Conservation (phyloP, 257 asterid species). For the Haberlea rhodopensis region DNA sequence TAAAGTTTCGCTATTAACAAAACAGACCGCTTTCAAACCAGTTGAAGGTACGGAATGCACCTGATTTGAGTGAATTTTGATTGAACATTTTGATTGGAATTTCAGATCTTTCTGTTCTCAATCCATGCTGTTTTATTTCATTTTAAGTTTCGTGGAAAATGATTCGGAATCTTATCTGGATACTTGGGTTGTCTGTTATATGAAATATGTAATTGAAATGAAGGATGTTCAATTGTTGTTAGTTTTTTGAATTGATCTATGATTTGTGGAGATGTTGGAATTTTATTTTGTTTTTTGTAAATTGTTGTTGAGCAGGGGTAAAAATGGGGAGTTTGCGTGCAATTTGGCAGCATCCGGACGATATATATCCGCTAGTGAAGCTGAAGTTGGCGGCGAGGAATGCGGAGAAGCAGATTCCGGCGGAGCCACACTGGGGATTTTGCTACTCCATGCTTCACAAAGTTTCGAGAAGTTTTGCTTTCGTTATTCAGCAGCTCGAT, state of each 20-base stretch:
- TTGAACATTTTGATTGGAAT: not conserved
- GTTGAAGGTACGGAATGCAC: conserved; percentile 20
- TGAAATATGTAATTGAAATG: not conserved
- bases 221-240: not conserved
- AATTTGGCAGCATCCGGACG: conserved; percentile 81
- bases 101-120: not conserved
- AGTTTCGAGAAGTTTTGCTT: conserved; percentile 86
- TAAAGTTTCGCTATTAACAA: conserved; percentile 16
- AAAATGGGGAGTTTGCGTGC: conserved; percentile 72
- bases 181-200: too few relatives aligned
- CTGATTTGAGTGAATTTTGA: not conserved
- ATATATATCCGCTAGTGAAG: conserved; percentile 78
- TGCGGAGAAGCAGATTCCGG: conserved; percentile 87
- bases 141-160: too few relatives aligned
- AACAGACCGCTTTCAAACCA: conserved; percentile 21
- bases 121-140: too few relatives aligned
- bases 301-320: conserved; percentile 26
- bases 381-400: conserved; percentile 62
- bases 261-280: not conserved
- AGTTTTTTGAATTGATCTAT: not conserved
- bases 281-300: conserved; percentile 5
- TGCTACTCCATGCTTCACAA: conserved; percentile 85
- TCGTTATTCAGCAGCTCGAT: conserved; percentile 92
- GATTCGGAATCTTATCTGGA: not conserved
- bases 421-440: conserved; percentile 92